phyloP scores from a whole-genome alignment of 805 yeast species.

The Nakazawaea holstii region DNA sequence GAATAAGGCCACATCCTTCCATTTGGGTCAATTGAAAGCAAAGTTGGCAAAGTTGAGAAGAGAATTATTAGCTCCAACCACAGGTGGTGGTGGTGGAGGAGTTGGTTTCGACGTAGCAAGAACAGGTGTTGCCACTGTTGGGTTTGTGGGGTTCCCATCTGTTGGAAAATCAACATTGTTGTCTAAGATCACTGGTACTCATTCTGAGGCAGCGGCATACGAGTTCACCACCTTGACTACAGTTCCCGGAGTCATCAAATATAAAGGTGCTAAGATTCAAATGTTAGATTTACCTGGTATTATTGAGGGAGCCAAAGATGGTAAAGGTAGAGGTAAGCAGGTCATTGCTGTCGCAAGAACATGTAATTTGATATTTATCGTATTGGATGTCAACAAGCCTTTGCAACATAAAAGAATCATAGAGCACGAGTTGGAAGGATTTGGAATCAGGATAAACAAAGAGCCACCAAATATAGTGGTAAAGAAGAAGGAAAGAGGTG shows the following conservation, averaged over 20 bases:
- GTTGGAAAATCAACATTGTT: constrained; percentile 87
- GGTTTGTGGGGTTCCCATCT: constrained; percentile 97
- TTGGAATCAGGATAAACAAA: constrained; percentile 91
- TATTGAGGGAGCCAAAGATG: constrained; percentile 88
- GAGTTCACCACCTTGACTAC: constrained; percentile 97
- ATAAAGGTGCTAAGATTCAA: constrained; percentile 96
- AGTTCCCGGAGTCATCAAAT: constrained; percentile 93
- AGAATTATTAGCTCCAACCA: constrained; percentile 72
- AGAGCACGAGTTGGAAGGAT: constrained; percentile 94
- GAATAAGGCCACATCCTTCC: constrained; percentile 96
- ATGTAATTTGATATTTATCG: constrained; percentile 88
- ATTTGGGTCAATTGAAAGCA: constrained; percentile 95
- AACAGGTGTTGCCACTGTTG: constrained; percentile 96
- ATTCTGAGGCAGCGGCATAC: constrained; percentile 96
- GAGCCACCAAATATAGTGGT: constrained; percentile 89
- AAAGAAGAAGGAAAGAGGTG: constrained; percentile 94
- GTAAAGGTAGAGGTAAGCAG: constrained; percentile 91
- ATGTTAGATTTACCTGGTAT: constrained; percentile 91
- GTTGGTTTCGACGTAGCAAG: constrained; percentile 97
- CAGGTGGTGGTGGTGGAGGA: constrained; percentile 89
- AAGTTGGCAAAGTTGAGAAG: constrained; percentile 92
- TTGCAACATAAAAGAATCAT: constrained; percentile 89
- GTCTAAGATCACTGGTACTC: constrained; percentile 89
- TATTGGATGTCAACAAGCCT: constrained; percentile 94
- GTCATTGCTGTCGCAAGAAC: constrained; percentile 99